Evolutionary conservation across 2,329 filamentous ascomycete genomes (phyloP).

Genomic region (Hypoxylon sp.): DNA sequence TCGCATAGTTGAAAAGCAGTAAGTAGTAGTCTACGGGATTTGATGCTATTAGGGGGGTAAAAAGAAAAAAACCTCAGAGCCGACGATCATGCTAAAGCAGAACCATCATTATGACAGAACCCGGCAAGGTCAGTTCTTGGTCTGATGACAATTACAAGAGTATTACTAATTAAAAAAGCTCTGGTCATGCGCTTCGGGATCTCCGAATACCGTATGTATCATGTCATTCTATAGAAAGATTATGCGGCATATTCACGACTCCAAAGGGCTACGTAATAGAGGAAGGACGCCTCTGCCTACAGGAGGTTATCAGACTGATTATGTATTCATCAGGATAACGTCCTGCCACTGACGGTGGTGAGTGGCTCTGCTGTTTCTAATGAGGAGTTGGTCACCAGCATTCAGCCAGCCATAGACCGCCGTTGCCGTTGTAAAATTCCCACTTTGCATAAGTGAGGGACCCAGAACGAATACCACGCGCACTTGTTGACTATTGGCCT

Average conservation of each 20-base stretch:
- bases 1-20: slow-evolving; percentile 7
- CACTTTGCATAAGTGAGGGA: not conserved
- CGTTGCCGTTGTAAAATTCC: slow-evolving; percentile 17
- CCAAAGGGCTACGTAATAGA: slow-evolving; percentile 1
- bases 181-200: slow-evolving; percentile 5
- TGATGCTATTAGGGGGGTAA: slow-evolving; percentile 4
- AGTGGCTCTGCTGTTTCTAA: not conserved
- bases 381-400: slow-evolving; percentile 13
- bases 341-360: slow-evolving; percentile 1
- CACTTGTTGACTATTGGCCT: not conserved
- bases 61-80: not conserved
- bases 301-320: not conserved
- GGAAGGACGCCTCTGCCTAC: not conserved
- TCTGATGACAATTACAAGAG: slow-evolving; percentile 2
- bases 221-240: slow-evolving; percentile 6
- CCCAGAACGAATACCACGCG: not conserved
- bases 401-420: slow-evolving; percentile 19
- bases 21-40: not conserved
- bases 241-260: slow-evolving; percentile 3
- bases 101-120: slow-evolving; percentile 6
- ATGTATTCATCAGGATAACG: not conserved
- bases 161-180: not conserved
- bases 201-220: not conserved
- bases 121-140: slow-evolving; percentile 1
- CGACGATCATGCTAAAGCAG: not conserved